A percentile compares a stretch with the other conserved stretches of the same genome.
phyloP scores from a whole-genome alignment of 306 rosid genomes.

The Ziziphus jujuba region DNA sequence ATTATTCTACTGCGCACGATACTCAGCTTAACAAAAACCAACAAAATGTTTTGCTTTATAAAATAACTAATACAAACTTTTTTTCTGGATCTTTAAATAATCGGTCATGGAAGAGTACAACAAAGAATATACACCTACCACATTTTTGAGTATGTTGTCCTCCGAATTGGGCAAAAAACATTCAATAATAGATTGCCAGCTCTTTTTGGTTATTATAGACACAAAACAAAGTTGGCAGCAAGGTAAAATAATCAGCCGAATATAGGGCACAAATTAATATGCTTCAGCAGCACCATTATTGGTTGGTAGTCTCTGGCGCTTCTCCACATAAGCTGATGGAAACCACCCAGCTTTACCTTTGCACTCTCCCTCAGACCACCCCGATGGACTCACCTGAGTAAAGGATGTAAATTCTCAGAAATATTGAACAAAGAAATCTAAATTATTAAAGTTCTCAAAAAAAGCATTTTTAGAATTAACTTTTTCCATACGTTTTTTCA shows the following conservation, averaged over 20 bases:
- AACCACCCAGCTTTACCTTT: slow-evolving; percentile 92
- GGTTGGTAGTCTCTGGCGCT: slow-evolving; percentile 78
- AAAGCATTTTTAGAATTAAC: too few species aligned
- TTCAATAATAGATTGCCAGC: too few species aligned
- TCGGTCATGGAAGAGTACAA: too few species aligned
- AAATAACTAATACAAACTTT: too few species aligned
- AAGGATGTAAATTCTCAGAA: slow-evolving; percentile 9
- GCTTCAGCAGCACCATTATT: slow-evolving; percentile 48
- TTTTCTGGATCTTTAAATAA: too few species aligned
- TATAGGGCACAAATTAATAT: slow-evolving; percentile 36
- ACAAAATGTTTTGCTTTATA: too few species aligned
- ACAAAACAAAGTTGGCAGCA: slow-evolving; percentile 10
- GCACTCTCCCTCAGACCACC: slow-evolving; percentile 99
- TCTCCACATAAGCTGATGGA: slow-evolving; percentile 81
- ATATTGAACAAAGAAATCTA: background rate
- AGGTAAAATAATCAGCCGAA: slow-evolving; percentile 15
- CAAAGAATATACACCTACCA: too few species aligned
- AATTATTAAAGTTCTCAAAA: background rate
- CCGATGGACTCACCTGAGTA: slow-evolving; percentile 66
- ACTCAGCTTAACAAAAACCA: too few species aligned
- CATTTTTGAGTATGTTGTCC: too few species aligned
- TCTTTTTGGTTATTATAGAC: background rate
- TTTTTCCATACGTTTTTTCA: background rate
- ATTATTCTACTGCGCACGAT: too few species aligned
- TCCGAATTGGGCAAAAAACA: too few species aligned